These are phyloP conservation scores for Boletus insuetus DNA, from an alignment of 768 basidiomycete species.

Conservation along the genomic window DNA sequence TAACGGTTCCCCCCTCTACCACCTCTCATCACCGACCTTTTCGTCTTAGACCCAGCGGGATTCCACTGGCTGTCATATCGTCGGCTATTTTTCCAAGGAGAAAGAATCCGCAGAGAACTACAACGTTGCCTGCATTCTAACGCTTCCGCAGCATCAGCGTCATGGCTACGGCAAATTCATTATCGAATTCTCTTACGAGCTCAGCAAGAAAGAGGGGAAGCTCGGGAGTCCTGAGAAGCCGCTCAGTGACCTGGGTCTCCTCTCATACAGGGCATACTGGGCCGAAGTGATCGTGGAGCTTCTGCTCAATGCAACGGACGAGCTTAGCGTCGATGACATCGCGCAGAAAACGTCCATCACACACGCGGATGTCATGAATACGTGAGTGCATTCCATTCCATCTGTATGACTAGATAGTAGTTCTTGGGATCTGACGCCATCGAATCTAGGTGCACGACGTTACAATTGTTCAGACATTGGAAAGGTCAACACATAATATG, in stretches of 20 bases:
- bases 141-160: constrained; percentile 97
- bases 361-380: constrained; percentile 96
- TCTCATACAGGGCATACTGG: constrained; percentile 96
- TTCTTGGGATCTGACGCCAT: constrained; percentile 12
- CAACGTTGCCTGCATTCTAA: constrained; percentile 98
- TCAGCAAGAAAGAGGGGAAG: constrained; percentile 94
- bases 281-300: constrained; percentile 93
- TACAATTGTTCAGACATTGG: constrained; percentile 94
- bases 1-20: constrained; percentile 14
- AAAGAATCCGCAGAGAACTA: constrained; percentile 98
- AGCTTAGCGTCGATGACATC: constrained; percentile 94
- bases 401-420: not conserved
- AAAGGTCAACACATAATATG: constrained; percentile 94
- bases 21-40: constrained; percentile 7
- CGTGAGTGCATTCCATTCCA: constrained; percentile 56
- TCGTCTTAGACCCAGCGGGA: constrained; percentile 70
- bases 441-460: constrained; percentile 74
- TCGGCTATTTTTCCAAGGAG: constrained; percentile 99
- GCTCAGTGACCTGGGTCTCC: constrained; percentile 86
- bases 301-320: constrained; percentile 64
- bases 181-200: constrained; percentile 97
- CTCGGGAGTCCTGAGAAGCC: constrained; percentile 98
- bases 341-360: constrained; percentile 94
- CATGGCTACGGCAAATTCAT: constrained; percentile 93
- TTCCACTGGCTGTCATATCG: constrained; percentile 85